Evolutionary conservation across 371 early-diverging fungal genomes (phyloP).

Genomic region (Mortierella sp.): DNA sequence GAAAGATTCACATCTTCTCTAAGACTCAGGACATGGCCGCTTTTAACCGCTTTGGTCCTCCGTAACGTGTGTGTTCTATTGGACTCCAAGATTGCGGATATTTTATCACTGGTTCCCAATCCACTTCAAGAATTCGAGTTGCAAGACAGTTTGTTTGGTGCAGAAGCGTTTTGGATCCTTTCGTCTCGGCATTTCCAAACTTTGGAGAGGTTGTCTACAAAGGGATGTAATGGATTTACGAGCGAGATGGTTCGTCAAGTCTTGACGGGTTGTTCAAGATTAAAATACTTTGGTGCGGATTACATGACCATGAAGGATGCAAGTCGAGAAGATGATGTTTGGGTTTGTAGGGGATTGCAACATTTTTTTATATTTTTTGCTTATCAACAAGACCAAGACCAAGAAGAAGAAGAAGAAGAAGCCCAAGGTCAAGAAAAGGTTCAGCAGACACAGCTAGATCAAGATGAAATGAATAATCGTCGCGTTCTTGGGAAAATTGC

Average conservation of each 20-base stretch:
- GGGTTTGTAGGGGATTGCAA: neutral
- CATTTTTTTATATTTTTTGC: neutral
- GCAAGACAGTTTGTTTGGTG: neutral
- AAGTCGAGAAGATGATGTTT: neutral
- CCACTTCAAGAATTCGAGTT: neutral
- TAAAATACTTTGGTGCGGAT: neutral
- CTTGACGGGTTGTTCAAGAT: neutral
- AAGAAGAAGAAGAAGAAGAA: too few species aligned
- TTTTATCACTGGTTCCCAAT: neutral
- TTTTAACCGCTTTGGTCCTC: neutral
- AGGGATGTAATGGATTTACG: neutral
- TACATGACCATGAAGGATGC: neutral
- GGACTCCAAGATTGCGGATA: neutral
- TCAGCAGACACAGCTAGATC: too few species aligned
- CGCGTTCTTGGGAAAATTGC: neutral
- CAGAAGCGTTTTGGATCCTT: neutral
- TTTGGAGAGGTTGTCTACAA: neutral
- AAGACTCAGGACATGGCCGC: neutral
- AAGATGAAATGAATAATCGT: too few species aligned
- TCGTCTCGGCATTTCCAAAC: neutral
- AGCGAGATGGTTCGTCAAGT: neutral
- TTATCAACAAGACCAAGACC: neutral
- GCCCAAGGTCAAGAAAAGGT: too few species aligned
- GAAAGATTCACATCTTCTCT: neutral
- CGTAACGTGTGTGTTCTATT: neutral